phyloP scores from a whole-genome alignment of 495 filamentous ascomycete genomes.

The Pyrenula massariospora region DNA sequence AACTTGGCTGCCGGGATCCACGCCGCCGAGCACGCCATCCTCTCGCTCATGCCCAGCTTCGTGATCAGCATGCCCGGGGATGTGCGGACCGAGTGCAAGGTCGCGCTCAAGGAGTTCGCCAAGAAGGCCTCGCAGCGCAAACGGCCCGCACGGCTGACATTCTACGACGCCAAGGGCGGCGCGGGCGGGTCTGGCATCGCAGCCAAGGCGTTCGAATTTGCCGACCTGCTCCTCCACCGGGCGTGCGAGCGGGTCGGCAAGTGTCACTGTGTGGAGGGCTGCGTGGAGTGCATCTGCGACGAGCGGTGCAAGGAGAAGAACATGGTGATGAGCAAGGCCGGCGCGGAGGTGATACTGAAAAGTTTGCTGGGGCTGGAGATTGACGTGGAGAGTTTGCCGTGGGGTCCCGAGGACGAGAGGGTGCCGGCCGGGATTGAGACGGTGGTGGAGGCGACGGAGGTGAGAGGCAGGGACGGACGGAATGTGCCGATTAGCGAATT shows the following conservation, averaged over 20 bases:
- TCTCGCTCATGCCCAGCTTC: constrained; percentile 79
- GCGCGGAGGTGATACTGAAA: constrained; percentile 67
- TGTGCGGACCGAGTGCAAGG: constrained; percentile 92
- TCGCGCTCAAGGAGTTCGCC: constrained; percentile 54
- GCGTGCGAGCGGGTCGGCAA: constrained; percentile 67
- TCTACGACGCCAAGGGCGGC: constrained; percentile 91
- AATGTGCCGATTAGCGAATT: constrained; percentile 10
- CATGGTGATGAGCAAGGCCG: constrained; percentile 87
- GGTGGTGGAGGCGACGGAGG: constrained; percentile 57
- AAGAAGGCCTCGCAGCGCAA: constrained; percentile 49
- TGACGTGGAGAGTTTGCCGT: constrained; percentile 65
- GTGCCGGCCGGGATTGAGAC: constrained; percentile 71
- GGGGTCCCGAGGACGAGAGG: constrained; percentile 59
- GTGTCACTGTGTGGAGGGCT: constrained; percentile 65
- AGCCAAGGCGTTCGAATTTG: constrained; percentile 85
- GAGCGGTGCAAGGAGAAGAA: constrained; percentile 83
- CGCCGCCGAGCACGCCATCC: constrained; percentile 82
- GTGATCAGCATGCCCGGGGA: constrained; percentile 79
- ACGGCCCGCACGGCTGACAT: constrained; percentile 77
- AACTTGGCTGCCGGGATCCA: constrained; percentile 88
- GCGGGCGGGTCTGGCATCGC: constrained; percentile 73
- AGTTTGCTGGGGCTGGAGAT: constrained; percentile 58
- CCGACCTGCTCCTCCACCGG: constrained; percentile 64
- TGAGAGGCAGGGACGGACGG: constrained; percentile 36
- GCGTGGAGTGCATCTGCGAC: constrained; percentile 77